Evolutionary conservation across 1,139 yeast species (phyloP), one percentile per base, ranked within the genome.

Genomic region (Chernovozyma aurita): DNA sequence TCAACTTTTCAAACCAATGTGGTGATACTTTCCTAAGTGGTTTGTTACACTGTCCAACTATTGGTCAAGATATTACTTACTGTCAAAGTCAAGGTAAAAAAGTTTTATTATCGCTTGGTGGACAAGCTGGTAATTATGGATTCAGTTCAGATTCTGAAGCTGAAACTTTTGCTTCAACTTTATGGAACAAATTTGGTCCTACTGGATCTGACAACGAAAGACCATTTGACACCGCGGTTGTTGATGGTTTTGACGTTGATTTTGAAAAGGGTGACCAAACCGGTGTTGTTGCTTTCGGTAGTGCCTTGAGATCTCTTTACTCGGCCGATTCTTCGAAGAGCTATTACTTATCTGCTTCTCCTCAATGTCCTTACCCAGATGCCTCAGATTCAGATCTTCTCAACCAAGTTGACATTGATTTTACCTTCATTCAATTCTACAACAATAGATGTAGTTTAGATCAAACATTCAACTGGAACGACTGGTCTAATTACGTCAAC

Each of bases 351-450:
- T 78, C 95, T 33, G 95, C 95, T 42, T 92, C 96, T 43, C 96
- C 96, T 16, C 96, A 87, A 65, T 87, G 96, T 63, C 83, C 80
- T 13, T 83, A 78, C 55, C 95, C 95, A 21, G 96, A 87, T 62
- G 85, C 79, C 9, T 76, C 81, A 30, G 76, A 81, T 27, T 90
- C 92, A 42, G 77, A 78, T 37, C 64, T 82, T 31, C 59, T 87
- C 47, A 62, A 67, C 21, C 65, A 72, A 33, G 75, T 84, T 8
- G 67, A 74, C 33, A 65, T 87, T 43, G 95, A 87, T 61, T 85
- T 80, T 57, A 87, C 88, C 5, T 85, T 84, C 52, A 73, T 87
- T 47, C 96, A 87, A 65, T 87, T 87, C 65, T 87, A 87, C 74
- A 87, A 87, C 74, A 87, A 87, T 62, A 77, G 82, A 57, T 87